phyloP scores from a whole-genome alignment of 129 eudicot genomes.

The Flaveria trinervia region DNA sequence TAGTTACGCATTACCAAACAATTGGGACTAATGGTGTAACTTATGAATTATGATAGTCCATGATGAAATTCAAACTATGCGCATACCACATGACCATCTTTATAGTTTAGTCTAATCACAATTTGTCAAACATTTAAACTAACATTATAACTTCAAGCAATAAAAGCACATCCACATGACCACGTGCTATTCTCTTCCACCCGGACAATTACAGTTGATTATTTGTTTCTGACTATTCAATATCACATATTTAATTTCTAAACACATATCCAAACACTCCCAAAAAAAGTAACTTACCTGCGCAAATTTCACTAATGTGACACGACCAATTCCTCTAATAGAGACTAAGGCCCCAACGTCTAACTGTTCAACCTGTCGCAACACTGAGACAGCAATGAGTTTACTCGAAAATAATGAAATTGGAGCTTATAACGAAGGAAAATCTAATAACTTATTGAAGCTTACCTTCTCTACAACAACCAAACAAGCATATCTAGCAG shows the following conservation, averaged over 20 bases:
- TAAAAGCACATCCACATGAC: background rate
- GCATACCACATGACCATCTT: background rate
- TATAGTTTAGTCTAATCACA: background rate
- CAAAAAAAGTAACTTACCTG: constrained; percentile 38
- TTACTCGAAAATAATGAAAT: constrained; percentile 8
- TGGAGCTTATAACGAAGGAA: constrained; percentile 27
- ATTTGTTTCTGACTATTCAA: background rate
- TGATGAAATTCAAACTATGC: background rate
- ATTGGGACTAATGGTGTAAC: background rate
- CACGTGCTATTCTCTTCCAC: background rate
- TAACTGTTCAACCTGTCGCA: constrained; percentile 66
- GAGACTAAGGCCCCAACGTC: constrained; percentile 76
- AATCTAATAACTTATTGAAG: constrained; percentile 10
- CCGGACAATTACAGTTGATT: background rate
- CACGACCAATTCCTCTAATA: constrained; percentile 79
- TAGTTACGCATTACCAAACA: background rate
- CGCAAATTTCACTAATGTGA: constrained; percentile 53
- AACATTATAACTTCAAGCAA: background rate
- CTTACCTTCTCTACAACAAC: constrained; percentile 72
- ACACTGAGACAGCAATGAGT: constrained; percentile 32
- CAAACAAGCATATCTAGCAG: constrained; percentile 79
- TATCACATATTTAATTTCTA: background rate
- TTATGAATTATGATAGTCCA: background rate
- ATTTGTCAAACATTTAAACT: background rate
- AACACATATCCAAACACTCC: background rate